Evolutionary conservation across 192 early-diverging fungal genomes (phyloP).

Genomic region (Coemansia sp.): DNA sequence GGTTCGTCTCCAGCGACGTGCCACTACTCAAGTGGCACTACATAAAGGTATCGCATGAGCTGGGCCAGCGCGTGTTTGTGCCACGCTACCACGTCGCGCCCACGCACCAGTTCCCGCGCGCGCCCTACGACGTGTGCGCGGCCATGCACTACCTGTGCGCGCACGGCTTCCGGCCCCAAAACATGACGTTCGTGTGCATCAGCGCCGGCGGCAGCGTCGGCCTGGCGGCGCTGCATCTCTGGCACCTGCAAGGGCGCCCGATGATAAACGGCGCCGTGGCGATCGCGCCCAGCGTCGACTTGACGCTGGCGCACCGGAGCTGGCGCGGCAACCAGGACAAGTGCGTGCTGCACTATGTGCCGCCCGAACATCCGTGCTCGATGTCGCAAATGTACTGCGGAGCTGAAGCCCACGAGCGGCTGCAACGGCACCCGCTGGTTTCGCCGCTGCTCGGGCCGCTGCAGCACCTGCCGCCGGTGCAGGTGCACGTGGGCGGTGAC

Average conservation of each 20-base stretch:
- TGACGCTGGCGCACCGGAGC: conserved; percentile 14
- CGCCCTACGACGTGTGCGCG: conserved; percentile 25
- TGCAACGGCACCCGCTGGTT: too few relatives aligned
- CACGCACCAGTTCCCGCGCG: conserved; percentile 11
- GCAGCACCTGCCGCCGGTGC: too few relatives aligned
- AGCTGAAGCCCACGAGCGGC: too few relatives aligned
- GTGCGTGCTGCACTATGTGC: conserved; percentile 5
- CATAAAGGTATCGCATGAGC: conserved; percentile 11
- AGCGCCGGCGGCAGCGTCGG: conserved; percentile 32
- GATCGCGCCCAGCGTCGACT: conserved; percentile 15
- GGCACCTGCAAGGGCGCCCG: background rate
- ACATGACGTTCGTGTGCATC: conserved; percentile 7
- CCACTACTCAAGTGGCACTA: conserved; percentile 9
- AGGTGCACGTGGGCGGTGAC: too few relatives aligned
- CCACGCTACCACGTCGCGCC: conserved; percentile 22
- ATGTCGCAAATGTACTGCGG: conserved; percentile 15
- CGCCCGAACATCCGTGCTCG: background rate
- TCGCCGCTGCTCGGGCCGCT: too few relatives aligned
- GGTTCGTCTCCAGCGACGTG: conserved; percentile 12
- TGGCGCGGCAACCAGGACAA: conserved; percentile 13
- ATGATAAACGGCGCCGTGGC: background rate
- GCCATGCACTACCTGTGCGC: conserved; percentile 6
- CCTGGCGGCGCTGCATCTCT: conserved; percentile 7
- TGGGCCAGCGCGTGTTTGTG: conserved; percentile 24
- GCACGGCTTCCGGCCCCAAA: conserved; percentile 10